These are phyloP conservation scores for Syzygium oleosum DNA, from an alignment of 345 rosid species.

Conservation along the genomic window DNA sequence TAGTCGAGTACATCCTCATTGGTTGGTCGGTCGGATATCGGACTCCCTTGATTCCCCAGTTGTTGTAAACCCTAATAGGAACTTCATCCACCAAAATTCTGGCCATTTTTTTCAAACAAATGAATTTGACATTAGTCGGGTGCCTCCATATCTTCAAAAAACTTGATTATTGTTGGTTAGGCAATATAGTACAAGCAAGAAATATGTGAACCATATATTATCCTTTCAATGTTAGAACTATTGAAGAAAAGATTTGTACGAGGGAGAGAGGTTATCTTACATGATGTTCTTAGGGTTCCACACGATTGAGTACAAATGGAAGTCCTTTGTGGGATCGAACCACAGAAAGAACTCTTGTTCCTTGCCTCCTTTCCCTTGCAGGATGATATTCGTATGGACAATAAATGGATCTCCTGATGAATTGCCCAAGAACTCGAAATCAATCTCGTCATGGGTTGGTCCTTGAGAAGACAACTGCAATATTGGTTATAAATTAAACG, in stretches of 20 bases:
- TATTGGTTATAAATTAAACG: not conserved
- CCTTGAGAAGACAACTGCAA: constrained; percentile 41
- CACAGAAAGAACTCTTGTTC: constrained; percentile 53
- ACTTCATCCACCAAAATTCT: constrained; percentile 40
- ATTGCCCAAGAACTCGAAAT: constrained; percentile 58
- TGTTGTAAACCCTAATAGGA: constrained; percentile 56
- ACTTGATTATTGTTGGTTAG: not conserved
- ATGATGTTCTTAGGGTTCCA: constrained; percentile 47
- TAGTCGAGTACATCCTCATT: constrained; percentile 41
- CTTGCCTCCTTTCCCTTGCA: constrained; percentile 44
- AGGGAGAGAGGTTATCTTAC: constrained; percentile 12
- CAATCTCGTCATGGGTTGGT: constrained; percentile 51
- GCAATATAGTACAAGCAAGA: not conserved
- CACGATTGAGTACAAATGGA: constrained; percentile 49
- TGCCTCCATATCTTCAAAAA: not conserved
- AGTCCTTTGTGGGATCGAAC: constrained; percentile 55
- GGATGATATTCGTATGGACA: constrained; percentile 42
- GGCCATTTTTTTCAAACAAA: not conserved
- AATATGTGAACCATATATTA: not conserved
- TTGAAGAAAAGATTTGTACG: not conserved
- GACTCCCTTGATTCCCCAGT: constrained; percentile 30
- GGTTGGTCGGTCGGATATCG: constrained; percentile 44
- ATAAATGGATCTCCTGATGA: constrained; percentile 46
- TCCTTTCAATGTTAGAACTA: not conserved
- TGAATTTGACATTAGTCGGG: not conserved